phyloP scores from a whole-genome alignment of 805 yeast species.

The Ogataea pini region DNA sequence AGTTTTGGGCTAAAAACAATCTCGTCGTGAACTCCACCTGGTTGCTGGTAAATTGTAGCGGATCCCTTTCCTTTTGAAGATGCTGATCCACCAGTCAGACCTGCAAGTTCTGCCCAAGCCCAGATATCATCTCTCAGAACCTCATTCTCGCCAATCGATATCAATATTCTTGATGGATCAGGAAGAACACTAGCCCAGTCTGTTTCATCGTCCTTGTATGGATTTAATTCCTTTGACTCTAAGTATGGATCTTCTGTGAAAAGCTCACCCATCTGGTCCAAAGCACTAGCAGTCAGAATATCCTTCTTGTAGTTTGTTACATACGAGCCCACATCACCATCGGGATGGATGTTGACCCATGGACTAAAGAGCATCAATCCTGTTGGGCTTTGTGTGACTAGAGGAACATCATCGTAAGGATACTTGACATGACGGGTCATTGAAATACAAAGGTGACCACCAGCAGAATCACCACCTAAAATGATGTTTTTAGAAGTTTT shows the following conservation, averaged over 20 bases:
- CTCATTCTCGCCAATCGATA: constrained; percentile 9
- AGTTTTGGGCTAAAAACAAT: constrained; percentile 7
- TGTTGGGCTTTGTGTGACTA: neutral
- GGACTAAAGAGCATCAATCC: constrained; percentile 10
- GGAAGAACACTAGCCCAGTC: constrained; percentile 10
- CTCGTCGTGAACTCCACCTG: constrained; percentile 11
- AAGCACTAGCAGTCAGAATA: constrained; percentile 3
- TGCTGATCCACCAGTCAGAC: neutral
- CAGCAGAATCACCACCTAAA: constrained; percentile 8
- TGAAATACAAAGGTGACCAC: constrained; percentile 1
- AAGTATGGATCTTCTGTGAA: constrained; percentile 4
- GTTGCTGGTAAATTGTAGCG: constrained; percentile 7
- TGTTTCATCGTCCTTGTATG: constrained; percentile 8
- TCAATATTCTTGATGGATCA: constrained; percentile 1
- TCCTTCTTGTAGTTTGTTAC: constrained; percentile 7
- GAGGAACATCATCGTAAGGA: neutral
- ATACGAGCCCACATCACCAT: constrained; percentile 3
- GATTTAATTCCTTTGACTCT: constrained; percentile 9
- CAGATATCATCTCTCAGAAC: constrained; percentile 9
- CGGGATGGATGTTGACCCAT: constrained; percentile 14
- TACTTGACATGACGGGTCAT: neutral
- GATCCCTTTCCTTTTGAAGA: neutral
- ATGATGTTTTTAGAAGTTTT: constrained; percentile 3
- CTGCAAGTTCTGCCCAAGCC: constrained; percentile 4
- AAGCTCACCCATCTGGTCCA: constrained; percentile 11